These are phyloP conservation scores for Sugiyamaella pinicola DNA, from an alignment of 1,139 yeast species.

Conservation along the genomic window DNA sequence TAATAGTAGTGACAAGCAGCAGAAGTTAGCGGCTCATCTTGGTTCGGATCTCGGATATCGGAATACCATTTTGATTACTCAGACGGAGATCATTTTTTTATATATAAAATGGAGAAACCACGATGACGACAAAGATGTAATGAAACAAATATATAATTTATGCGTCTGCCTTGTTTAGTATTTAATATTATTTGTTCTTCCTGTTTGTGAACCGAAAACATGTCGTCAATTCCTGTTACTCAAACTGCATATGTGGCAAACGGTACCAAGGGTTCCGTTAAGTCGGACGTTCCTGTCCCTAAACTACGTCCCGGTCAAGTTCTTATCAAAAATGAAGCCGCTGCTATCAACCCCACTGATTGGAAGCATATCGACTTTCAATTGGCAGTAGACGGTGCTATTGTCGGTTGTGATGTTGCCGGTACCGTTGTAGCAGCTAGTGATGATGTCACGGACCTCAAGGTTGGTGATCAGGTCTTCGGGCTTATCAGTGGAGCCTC, in stretches of 20 bases:
- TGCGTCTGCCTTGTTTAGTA: not conserved
- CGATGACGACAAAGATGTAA: not conserved
- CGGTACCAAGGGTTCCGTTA: conserved; percentile 20
- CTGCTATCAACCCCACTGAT: conserved; percentile 74
- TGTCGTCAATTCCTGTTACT: conserved; percentile 14
- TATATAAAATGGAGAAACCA: not conserved
- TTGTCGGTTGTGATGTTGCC: conserved; percentile 46
- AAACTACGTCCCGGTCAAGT: conserved; percentile 45
- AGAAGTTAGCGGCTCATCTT: not conserved
- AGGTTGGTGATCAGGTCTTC: conserved; percentile 58
- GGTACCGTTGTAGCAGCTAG: conserved; percentile 66
- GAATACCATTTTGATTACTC: not conserved
- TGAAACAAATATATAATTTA: not conserved
- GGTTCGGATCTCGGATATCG: conserved; percentile 8
- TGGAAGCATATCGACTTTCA: conserved; percentile 59
- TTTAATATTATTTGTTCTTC: not conserved
- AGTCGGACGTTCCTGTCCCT: conserved; percentile 22
- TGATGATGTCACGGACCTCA: conserved; percentile 51
- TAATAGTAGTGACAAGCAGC: not conserved
- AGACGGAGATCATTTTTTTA: not conserved
- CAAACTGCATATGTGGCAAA: conserved; percentile 22
- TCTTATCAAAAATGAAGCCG: conserved; percentile 58
- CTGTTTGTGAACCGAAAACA: not conserved
- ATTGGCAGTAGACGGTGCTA: conserved; percentile 48
- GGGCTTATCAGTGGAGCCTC: conserved; percentile 56